Percentiles rank a stretch among this genome's conserved stretches.
Evolutionary conservation across 1,284 basidiomycete genomes (phyloP).

Genomic region (Somion occarium): DNA sequence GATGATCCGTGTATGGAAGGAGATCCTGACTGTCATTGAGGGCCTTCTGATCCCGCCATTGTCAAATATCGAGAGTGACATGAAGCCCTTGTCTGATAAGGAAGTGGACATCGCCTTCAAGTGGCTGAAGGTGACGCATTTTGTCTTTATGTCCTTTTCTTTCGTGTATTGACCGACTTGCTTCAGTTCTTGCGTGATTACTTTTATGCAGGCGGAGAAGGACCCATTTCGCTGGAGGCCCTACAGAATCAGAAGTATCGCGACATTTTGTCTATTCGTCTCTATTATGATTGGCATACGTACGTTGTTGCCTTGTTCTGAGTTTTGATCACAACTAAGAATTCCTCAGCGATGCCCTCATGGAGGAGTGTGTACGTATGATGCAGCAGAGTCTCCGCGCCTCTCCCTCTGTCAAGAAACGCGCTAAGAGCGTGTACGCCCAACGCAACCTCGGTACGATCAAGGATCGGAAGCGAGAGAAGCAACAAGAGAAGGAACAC

Average conservation of each 20-base stretch:
- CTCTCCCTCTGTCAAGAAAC: conserved; percentile 75
- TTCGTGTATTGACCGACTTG: conserved; percentile 7
- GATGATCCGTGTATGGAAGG: conserved; percentile 95
- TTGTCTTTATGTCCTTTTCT: background rate
- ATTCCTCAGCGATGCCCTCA: conserved; percentile 69
- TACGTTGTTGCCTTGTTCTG: conserved; percentile 33
- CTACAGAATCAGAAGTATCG: conserved; percentile 97
- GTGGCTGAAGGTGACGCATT: conserved; percentile 79
- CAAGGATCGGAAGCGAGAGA: conserved; percentile 90
- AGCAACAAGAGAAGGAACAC: conserved; percentile 72
- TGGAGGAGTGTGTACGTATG: conserved; percentile 95
- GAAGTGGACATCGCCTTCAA: conserved; percentile 98
- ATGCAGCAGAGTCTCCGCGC: conserved; percentile 80
- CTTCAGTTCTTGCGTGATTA: conserved; percentile 87
- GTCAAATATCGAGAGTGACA: conserved; percentile 83
- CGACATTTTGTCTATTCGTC: conserved; percentile 82
- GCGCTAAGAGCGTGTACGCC: conserved; percentile 86
- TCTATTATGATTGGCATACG: conserved; percentile 95
- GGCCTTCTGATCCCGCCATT: conserved; percentile 89
- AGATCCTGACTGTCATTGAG: conserved; percentile 87
- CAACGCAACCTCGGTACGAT: conserved; percentile 96
- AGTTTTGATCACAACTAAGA: background rate
- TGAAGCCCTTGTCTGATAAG: conserved; percentile 89
- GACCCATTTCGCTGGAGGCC: conserved; percentile 80
- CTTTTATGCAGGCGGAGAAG: conserved; percentile 93